phyloP scores from a whole-genome alignment of 1,284 basidiomycete genomes.

The Trichosporon sp. region DNA sequence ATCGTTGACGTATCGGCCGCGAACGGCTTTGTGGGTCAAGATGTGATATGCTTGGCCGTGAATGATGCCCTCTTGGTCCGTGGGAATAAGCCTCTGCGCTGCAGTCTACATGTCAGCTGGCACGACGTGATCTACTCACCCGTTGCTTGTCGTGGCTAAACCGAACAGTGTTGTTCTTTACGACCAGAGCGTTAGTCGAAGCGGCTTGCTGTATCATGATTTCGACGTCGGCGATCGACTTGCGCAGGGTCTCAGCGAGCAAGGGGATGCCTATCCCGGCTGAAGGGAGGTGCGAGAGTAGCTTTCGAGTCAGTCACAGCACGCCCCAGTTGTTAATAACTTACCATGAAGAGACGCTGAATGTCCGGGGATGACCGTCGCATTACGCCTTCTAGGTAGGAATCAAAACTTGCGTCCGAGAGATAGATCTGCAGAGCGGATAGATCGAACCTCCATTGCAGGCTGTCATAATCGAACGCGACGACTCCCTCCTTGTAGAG shows the following conservation, averaged over 20 bases:
- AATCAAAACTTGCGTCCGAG: slow-evolving; percentile 30
- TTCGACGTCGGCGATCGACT: slow-evolving; percentile 13
- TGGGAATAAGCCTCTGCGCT: slow-evolving; percentile 26
- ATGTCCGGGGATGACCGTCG: slow-evolving; percentile 19
- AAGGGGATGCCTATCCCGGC: slow-evolving; percentile 23
- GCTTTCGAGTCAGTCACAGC: slow-evolving; percentile 7
- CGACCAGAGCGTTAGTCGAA: slow-evolving; percentile 13
- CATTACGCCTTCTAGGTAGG: slow-evolving; percentile 27
- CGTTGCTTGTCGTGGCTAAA: slow-evolving; percentile 41
- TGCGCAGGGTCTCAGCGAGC: slow-evolving; percentile 20
- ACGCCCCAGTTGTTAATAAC: too few relatives aligned
- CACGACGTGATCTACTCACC: slow-evolving; percentile 11
- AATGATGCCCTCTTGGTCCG: slow-evolving; percentile 12
- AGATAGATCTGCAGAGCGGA: slow-evolving; percentile 26
- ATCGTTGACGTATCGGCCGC: slow-evolving; percentile 30
- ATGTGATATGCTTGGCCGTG: slow-evolving; percentile 25
- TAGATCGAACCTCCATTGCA: slow-evolving; percentile 31
- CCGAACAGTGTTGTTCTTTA: slow-evolving; percentile 12
- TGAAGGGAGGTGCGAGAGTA: slow-evolving; percentile 32
- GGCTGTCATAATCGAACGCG: slow-evolving; percentile 26
- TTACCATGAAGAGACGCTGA: slow-evolving; percentile 24
- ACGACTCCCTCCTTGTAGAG: slow-evolving; percentile 31
- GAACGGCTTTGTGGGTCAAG: slow-evolving; percentile 14
- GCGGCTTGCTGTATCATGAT: slow-evolving; percentile 13
- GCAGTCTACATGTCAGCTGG: slow-evolving; percentile 22